Percentiles rank a stretch among this genome's conserved stretches.
Conservation (phyloP, 306 rosid genomes). For the Adenanthera pavonina region DNA sequence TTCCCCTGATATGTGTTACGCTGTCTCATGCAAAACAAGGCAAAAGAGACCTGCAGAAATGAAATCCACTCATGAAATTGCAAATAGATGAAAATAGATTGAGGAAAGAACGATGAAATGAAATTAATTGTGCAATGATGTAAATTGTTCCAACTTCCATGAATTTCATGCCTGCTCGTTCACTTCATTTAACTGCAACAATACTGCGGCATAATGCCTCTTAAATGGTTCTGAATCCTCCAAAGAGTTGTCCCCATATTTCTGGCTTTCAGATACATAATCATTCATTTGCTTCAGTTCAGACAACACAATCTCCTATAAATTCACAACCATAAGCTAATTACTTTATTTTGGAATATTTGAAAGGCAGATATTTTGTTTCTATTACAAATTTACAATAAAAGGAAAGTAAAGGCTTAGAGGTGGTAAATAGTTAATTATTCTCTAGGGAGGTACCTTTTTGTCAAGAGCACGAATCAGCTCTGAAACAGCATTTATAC, state of each 20-base stretch:
- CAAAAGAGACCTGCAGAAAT: slow-evolving; percentile 79
- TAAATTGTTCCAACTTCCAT: slow-evolving; percentile 35
- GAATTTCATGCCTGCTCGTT: slow-evolving; percentile 74
- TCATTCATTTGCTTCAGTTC: slow-evolving; percentile 87
- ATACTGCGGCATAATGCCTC: slow-evolving; percentile 85
- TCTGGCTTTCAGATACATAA: slow-evolving; percentile 69
- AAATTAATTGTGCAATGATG: slow-evolving; percentile 28
- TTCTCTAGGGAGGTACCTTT: slow-evolving; percentile 60
- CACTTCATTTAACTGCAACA: slow-evolving; percentile 77
- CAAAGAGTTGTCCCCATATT: slow-evolving; percentile 63
- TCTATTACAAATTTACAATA: neutral
- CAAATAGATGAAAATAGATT: slow-evolving; percentile 28
- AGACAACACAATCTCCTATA: slow-evolving; percentile 78
- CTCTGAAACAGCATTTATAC: slow-evolving; percentile 75
- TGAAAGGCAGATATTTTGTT: slow-evolving; percentile 34
- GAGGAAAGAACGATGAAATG: slow-evolving; percentile 20
- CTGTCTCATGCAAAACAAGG: slow-evolving; percentile 81
- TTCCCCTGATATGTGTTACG: slow-evolving; percentile 80
- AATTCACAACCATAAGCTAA: slow-evolving; percentile 49
- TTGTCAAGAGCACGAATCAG: slow-evolving; percentile 83
- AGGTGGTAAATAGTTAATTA: slow-evolving; percentile 14
- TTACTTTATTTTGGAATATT: slow-evolving; percentile 24
- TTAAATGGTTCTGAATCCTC: slow-evolving; percentile 79
- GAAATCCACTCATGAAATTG: slow-evolving; percentile 41
- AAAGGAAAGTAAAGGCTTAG: slow-evolving; percentile 3